Evolutionary conservation across 495 filamentous ascomycete species (phyloP).

Genomic region (Annulohypoxylon maeteangense): DNA sequence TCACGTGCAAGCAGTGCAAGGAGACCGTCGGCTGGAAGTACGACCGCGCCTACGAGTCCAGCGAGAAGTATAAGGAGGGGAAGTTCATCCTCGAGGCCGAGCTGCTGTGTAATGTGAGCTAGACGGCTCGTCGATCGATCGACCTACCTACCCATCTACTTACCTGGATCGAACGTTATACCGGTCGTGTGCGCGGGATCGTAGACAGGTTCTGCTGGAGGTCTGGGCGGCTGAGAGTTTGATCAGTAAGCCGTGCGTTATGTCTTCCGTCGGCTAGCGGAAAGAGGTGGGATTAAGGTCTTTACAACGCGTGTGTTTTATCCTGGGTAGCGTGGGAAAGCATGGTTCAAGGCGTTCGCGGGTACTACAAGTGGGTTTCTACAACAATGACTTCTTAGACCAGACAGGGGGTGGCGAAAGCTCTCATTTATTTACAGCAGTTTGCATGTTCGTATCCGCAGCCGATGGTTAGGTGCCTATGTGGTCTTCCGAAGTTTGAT

Average conservation of each 20-base stretch:
- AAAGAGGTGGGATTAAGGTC: background rate
- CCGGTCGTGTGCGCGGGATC: background rate
- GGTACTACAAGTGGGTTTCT: background rate
- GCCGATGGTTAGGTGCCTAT: background rate
- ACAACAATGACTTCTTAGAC: slow-evolving; percentile 11
- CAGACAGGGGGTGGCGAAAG: background rate
- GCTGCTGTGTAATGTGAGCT: slow-evolving; percentile 80
- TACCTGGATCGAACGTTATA: no score
- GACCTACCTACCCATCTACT: background rate
- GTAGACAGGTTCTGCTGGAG: background rate
- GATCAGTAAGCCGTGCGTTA: background rate
- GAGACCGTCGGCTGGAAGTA: slow-evolving; percentile 98
- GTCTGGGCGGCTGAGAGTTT: background rate
- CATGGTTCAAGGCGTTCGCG: slow-evolving; percentile 29
- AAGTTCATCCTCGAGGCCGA: slow-evolving; percentile 98
- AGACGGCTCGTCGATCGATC: slow-evolving; percentile 17
- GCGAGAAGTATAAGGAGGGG: slow-evolving; percentile 98
- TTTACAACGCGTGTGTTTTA: background rate
- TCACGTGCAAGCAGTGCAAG: slow-evolving; percentile 86
- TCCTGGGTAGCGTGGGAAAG: slow-evolving; percentile 18
- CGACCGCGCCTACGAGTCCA: slow-evolving; percentile 91
- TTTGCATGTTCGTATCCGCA: background rate
- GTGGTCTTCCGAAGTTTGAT: background rate
- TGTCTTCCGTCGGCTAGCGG: background rate
- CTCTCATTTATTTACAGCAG: background rate